Conservation (phyloP, 768 basidiomycete genomes). For the Clitopilus passeckerianus region DNA sequence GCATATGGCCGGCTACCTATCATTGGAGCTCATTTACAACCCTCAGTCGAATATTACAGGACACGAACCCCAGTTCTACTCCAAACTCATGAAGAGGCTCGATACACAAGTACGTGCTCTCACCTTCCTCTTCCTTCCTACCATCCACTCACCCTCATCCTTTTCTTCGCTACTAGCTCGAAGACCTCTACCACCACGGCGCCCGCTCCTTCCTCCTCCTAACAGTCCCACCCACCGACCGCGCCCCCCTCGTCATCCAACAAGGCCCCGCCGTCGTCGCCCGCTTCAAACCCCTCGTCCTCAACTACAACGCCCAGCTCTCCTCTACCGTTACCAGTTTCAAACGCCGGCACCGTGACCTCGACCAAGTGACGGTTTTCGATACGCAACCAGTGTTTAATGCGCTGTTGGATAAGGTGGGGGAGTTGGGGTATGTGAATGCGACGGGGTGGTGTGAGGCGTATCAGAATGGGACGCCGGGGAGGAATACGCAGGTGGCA, state of each 20-base stretch:
- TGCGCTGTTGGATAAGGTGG: slow-evolving; percentile 45
- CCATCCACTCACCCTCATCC: too few relatives aligned
- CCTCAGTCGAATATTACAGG: slow-evolving; percentile 29
- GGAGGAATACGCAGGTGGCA: slow-evolving; percentile 44
- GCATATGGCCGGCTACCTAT: too few relatives aligned
- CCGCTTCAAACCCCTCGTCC: slow-evolving; percentile 28
- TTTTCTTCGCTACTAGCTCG: slow-evolving; percentile 34
- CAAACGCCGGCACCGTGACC: slow-evolving; percentile 31
- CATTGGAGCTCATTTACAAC: background rate
- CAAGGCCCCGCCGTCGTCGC: slow-evolving; percentile 33
- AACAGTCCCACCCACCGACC: slow-evolving; percentile 55
- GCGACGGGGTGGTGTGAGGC: slow-evolving; percentile 53
- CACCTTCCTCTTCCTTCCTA: background rate
- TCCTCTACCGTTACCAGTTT: slow-evolving; percentile 31
- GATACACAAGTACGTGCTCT: slow-evolving; percentile 22
- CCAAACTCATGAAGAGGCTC: slow-evolving; percentile 26
- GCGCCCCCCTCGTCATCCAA: slow-evolving; percentile 41
- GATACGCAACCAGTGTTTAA: slow-evolving; percentile 59
- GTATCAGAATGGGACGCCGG: slow-evolving; percentile 54
- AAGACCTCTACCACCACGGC: slow-evolving; percentile 40
- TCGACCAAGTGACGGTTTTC: slow-evolving; percentile 44
- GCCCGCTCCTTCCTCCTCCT: slow-evolving; percentile 60
- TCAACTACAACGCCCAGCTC: slow-evolving; percentile 49
- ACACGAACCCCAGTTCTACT: slow-evolving; percentile 25
- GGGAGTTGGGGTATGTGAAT: slow-evolving; percentile 53